Evolutionary conservation across 768 basidiomycete genomes (phyloP).

Genomic region (Termitomyces titanicus): DNA sequence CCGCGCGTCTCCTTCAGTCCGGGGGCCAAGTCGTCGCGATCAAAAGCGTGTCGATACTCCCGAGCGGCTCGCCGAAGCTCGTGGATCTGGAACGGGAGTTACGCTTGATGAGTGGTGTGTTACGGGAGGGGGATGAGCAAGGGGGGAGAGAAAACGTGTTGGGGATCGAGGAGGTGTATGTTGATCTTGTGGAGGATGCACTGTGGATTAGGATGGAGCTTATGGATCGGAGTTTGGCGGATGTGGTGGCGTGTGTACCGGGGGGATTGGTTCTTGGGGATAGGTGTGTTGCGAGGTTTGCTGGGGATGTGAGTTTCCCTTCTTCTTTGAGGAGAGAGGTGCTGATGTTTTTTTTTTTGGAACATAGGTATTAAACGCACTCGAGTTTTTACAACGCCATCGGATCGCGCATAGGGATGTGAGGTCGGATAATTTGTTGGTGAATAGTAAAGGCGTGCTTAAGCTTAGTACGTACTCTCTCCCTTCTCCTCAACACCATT

Average conservation of each 20-base stretch:
- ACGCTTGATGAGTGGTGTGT: slow-evolving; percentile 48
- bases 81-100: slow-evolving; percentile 61
- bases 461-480: slow-evolving; percentile 59
- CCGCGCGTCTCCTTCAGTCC: slow-evolving; percentile 39
- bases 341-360: background rate
- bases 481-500: background rate
- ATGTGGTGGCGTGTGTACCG: slow-evolving; percentile 62
- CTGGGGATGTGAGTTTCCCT: slow-evolving; percentile 63
- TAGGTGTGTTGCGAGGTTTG: slow-evolving; percentile 67
- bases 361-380: slow-evolving; percentile 55
- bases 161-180: slow-evolving; percentile 66
- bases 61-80: slow-evolving; percentile 59
- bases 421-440: slow-evolving; percentile 77
- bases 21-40: slow-evolving; percentile 65
- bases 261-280: slow-evolving; percentile 66
- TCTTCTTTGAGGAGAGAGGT: background rate
- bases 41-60: slow-evolving; percentile 64
- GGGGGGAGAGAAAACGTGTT: slow-evolving; percentile 63
- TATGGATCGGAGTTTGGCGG: slow-evolving; percentile 85
- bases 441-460: slow-evolving; percentile 65
- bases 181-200: slow-evolving; percentile 59
- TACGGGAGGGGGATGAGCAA: slow-evolving; percentile 40
- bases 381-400: slow-evolving; percentile 61
- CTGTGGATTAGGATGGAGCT: slow-evolving; percentile 90
- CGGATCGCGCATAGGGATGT: slow-evolving; percentile 81